Conservation (phyloP, 495 filamentous ascomycete species). For the Penicillium goetzii region DNA sequence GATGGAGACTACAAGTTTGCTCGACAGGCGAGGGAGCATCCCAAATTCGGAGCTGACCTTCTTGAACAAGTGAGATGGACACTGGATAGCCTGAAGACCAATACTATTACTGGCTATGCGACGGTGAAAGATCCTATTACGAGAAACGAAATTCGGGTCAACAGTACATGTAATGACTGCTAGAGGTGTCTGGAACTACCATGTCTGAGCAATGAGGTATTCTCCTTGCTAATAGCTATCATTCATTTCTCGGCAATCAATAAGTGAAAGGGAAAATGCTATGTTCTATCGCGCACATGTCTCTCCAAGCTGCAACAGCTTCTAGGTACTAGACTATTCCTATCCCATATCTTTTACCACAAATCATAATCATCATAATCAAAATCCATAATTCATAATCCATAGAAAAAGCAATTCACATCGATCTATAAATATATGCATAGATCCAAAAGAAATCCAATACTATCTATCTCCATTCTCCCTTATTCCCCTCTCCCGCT, state of each 20-base stretch:
- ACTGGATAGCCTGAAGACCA: not conserved
- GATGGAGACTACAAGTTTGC: not conserved
- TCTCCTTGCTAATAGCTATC: too few relatives aligned
- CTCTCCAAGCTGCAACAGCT: too few relatives aligned
- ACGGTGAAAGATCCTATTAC: not conserved
- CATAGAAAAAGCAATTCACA: slow-evolving; percentile 4
- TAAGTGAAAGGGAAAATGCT: too few relatives aligned
- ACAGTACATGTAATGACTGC: too few relatives aligned
- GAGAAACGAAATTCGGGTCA: not conserved
- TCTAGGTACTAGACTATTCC: not conserved
- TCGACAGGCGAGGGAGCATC: not conserved
- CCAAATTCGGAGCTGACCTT: not conserved
- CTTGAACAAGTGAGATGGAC: not conserved
- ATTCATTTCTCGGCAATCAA: too few relatives aligned
- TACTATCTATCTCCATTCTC: slow-evolving; percentile 8
- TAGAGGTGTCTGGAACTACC: too few relatives aligned
- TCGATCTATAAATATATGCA: slow-evolving; percentile 22
- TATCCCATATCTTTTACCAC: not conserved
- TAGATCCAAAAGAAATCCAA: slow-evolving; percentile 10
- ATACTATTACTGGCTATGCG: too few relatives aligned
- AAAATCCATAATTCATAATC: not conserved
- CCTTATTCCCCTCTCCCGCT: not conserved
- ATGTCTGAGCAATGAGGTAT: too few relatives aligned
- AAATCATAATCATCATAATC: not conserved
- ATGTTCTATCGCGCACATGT: too few relatives aligned